These are phyloP conservation scores for Castanea sativa DNA, from an alignment of 306 rosid species.

Conservation along the genomic window DNA sequence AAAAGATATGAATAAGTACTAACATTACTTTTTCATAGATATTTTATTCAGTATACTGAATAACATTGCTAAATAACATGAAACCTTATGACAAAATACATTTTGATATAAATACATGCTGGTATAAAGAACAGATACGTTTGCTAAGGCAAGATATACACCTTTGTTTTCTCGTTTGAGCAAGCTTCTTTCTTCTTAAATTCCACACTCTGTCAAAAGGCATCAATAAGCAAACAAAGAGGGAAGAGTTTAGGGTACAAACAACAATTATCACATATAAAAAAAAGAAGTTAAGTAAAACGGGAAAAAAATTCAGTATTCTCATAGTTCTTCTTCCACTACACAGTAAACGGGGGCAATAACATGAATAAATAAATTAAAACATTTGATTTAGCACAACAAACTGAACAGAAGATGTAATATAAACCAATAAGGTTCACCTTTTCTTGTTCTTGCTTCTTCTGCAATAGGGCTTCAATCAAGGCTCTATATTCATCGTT, in stretches of 20 bases:
- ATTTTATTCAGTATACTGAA: background rate
- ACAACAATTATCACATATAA: background rate
- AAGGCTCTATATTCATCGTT: conserved; percentile 12
- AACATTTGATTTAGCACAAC: background rate
- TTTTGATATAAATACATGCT: background rate
- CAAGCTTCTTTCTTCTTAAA: background rate
- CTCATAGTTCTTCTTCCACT: too few relatives aligned
- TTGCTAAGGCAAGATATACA: background rate
- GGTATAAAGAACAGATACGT: too few relatives aligned
- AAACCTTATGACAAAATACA: background rate
- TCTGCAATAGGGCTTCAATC: conserved; percentile 1
- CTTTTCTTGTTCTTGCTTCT: background rate
- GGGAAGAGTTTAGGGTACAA: background rate
- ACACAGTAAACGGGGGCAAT: too few relatives aligned
- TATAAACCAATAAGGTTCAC: background rate
- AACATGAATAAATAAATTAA: background rate
- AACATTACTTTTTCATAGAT: background rate
- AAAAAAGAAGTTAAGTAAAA: too few relatives aligned
- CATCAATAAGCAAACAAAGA: background rate
- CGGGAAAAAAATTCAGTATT: too few relatives aligned
- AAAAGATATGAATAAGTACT: background rate
- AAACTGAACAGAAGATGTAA: background rate
- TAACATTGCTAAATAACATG: background rate
- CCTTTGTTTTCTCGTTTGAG: background rate
- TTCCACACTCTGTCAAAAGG: background rate